phyloP scores from a whole-genome alignment of 2,329 filamentous ascomycete genomes.

The Hymenoscyphus scutula region DNA sequence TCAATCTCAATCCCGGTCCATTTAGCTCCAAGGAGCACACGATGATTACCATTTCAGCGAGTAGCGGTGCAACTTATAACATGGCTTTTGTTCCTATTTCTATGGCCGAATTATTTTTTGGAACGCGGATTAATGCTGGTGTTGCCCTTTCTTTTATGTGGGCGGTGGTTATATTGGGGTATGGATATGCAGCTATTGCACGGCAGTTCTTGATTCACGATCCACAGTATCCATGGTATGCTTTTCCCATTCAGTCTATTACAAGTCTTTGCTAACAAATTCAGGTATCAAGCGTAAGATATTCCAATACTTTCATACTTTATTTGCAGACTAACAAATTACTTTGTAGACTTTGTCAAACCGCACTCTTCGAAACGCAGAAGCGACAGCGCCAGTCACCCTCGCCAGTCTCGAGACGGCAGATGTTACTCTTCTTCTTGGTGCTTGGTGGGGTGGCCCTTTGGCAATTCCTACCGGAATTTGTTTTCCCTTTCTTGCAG shows the following conservation, averaged over 20 bases:
- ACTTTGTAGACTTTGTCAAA: slow-evolving; percentile 46
- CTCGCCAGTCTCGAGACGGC: slow-evolving; percentile 47
- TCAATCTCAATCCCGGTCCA: slow-evolving; percentile 33
- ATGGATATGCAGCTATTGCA: slow-evolving; percentile 57
- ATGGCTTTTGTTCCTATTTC: slow-evolving; percentile 51
- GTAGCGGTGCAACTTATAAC: slow-evolving; percentile 52
- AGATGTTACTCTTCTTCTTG: slow-evolving; percentile 57
- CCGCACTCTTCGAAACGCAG: slow-evolving; percentile 57
- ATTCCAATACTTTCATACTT: not conserved
- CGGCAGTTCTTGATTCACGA: slow-evolving; percentile 58
- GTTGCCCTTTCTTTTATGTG: slow-evolving; percentile 61
- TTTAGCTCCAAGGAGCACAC: slow-evolving; percentile 35
- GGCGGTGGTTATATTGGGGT: slow-evolving; percentile 56
- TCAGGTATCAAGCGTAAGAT: slow-evolving; percentile 18
- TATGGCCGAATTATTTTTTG: slow-evolving; percentile 57
- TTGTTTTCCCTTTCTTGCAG: slow-evolving; percentile 56
- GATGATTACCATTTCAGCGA: slow-evolving; percentile 45
- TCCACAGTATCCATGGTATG: slow-evolving; percentile 52
- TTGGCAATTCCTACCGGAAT: slow-evolving; percentile 64
- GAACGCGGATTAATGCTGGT: slow-evolving; percentile 48
- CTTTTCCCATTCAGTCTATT: not conserved
- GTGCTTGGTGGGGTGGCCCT: slow-evolving; percentile 51
- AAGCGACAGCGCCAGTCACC: slow-evolving; percentile 51
- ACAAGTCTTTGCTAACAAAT: slow-evolving; percentile 23
- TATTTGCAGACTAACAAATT: not conserved